Evolutionary conservation across 441 rosid genomes (phyloP).

Genomic region (Gossypium aridum): DNA sequence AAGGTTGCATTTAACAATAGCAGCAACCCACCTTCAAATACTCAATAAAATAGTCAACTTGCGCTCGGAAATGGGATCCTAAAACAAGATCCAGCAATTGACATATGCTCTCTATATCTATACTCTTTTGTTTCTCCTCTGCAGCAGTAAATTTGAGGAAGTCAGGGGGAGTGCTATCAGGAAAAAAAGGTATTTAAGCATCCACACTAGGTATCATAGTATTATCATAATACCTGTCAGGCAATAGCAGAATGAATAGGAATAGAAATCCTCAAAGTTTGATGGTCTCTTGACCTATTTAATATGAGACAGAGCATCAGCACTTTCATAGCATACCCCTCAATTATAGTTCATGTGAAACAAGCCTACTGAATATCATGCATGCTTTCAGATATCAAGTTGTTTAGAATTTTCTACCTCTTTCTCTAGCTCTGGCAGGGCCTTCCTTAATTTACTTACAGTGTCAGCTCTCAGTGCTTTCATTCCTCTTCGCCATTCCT

Average conservation of each 20-base stretch:
- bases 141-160: conserved; percentile 18
- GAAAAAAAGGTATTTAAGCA: neutral
- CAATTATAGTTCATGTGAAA: neutral
- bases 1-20: neutral
- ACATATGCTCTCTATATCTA: conserved; percentile 82
- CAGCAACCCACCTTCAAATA: conserved; percentile 40
- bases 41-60: conserved; percentile 68
- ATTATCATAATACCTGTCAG: conserved; percentile 50
- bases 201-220: conserved; percentile 3
- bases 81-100: conserved; percentile 73
- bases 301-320: conserved; percentile 9
- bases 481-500: conserved; percentile 85
- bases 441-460: conserved; percentile 59
- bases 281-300: conserved; percentile 57
- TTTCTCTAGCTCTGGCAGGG: conserved; percentile 58
- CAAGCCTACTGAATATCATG: neutral
- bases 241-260: conserved; percentile 83
- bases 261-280: conserved; percentile 74
- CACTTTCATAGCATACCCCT: conserved; percentile 5
- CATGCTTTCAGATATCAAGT: neutral
- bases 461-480: conserved; percentile 62
- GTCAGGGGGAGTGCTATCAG: conserved; percentile 6
- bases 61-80: conserved; percentile 59
- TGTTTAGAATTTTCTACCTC: conserved; percentile 20
- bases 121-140: conserved; percentile 93